A percentile compares a stretch with the other conserved stretches of the same genome.
phyloP scores from a whole-genome alignment of 768 basidiomycete species.

The Termitomyces bulborhizus region DNA sequence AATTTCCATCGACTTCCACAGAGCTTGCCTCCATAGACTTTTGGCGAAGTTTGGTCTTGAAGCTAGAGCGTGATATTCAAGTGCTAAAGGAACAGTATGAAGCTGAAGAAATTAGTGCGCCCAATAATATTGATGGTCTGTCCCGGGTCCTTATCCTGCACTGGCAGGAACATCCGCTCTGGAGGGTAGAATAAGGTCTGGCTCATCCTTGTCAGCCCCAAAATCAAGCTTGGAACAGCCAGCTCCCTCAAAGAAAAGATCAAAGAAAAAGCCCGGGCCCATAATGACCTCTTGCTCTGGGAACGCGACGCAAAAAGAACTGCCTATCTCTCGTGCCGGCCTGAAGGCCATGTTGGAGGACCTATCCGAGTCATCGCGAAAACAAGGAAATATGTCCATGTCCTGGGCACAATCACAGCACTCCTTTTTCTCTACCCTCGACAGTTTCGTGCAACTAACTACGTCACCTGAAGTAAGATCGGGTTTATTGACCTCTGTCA shows the following conservation, averaged over 20 bases:
- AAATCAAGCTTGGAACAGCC: conserved; percentile 11
- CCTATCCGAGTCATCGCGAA: neutral
- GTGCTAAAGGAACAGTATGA: conserved; percentile 34
- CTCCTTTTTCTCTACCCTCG: conserved; percentile 22
- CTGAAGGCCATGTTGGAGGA: conserved; percentile 16
- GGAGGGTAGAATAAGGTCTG: conserved; percentile 16
- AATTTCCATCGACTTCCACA: conserved; percentile 23
- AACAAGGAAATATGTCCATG: conserved; percentile 2
- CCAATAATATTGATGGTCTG: conserved; percentile 5
- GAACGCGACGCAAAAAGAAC: conserved; percentile 6
- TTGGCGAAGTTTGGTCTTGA: conserved; percentile 38
- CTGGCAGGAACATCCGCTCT: conserved; percentile 15
- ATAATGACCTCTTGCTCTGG: conserved; percentile 2
- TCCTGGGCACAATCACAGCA: conserved; percentile 5
- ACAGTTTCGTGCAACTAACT: conserved; percentile 23
- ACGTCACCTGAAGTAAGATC: conserved; percentile 19
- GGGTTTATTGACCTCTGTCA: conserved; percentile 21
- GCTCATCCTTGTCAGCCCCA: conserved; percentile 3
- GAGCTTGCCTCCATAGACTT: conserved; percentile 17
- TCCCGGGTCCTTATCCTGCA: neutral
- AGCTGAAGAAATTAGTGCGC: conserved; percentile 34
- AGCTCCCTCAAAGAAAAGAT: conserved; percentile 11
- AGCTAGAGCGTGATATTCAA: conserved; percentile 32
- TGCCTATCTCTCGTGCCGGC: conserved; percentile 6
- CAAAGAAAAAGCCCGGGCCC: conserved; percentile 14